phyloP scores from a whole-genome alignment of 176 grass and related monocot species.

The Dactylis glomerata region DNA sequence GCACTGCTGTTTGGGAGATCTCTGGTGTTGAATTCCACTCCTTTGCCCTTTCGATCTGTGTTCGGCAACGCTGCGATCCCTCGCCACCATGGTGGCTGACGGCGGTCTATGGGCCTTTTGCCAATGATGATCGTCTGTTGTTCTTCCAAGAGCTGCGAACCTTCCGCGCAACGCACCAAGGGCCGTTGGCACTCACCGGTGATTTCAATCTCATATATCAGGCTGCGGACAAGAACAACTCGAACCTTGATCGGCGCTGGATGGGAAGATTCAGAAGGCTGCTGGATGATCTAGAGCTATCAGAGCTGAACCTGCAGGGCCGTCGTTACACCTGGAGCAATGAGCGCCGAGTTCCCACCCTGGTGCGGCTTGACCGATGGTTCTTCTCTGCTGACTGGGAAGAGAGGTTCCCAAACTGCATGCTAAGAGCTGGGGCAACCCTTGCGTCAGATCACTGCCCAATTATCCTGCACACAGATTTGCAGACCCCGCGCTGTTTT shows the following conservation, averaged over 20 bases:
- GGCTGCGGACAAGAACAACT: no score
- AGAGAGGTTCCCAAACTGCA: not conserved
- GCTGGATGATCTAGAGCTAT: not conserved
- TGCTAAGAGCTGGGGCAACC: not conserved
- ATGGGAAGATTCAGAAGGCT: no score
- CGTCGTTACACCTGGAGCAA: not conserved
- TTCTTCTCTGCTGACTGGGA: not conserved
- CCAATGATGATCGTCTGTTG: rapidly evolving
- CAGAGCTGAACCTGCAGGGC: not conserved
- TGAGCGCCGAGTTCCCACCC: not conserved
- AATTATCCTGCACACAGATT: not conserved
- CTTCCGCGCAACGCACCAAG: not conserved
- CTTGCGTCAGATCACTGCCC: not conserved
- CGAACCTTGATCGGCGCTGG: no score
- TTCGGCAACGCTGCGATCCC: no score
- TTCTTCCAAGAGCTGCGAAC: no score
- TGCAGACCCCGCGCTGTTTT: no score
- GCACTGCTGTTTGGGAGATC: no score
- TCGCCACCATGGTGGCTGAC: no score
- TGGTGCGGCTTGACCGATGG: not conserved
- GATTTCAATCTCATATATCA: no score
- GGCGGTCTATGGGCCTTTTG: not conserved
- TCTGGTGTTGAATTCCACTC: no score
- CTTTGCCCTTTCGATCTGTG: no score
- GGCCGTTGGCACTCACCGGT: not conserved